Evolutionary conservation across 768 basidiomycete species (phyloP), one percentile per base, ranked within the genome.

Genomic region (Russula olivacea): DNA sequence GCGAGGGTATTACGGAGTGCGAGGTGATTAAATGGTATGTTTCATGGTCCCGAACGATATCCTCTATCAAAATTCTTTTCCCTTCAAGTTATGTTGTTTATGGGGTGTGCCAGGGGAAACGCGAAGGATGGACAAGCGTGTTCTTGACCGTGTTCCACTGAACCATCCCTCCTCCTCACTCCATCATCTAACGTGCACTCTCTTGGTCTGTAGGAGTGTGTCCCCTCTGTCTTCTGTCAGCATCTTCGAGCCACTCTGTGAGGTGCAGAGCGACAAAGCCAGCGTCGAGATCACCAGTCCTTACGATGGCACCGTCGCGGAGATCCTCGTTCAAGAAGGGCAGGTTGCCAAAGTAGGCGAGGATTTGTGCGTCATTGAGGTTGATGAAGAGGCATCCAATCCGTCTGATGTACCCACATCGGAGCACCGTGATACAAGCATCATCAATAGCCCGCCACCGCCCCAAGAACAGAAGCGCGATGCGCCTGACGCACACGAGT

Each of bases 241-340:
- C 59, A 78, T 81, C 14, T 94, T 94, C 68, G 88, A 89, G 53
- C 73, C 79, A 19, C 76, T 93, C 5, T 91, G 89, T 70, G 91
- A 93, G 65, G 91, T 93, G 3, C 91, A 93, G 75, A 88, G 86
- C 65, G 91, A 93, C 81, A 93, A 93, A 73, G 91, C 91, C 1
- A 88, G 85, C 73, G 91, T 94, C 28, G 92, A 94, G 73, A 93
- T 95, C 59, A 94, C 92, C 3, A 88, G 87, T 61, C 92, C 92
- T 1, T 93, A 81, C 69, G 87, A 92, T 47, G 92, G 92, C 6
- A 76, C 85, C 36, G 76, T 94, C 52, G 84, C 81, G 64, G 80
- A 88, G 66, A 73, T 93, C 7, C 77, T 91, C 1, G 90, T 92
- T 19, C 75, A 85, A 66, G 90, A 91, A 71, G 92, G 92, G 21